Conservation (phyloP, 2,329 filamentous ascomycete genomes). For the Calonectria multiphialidica region DNA sequence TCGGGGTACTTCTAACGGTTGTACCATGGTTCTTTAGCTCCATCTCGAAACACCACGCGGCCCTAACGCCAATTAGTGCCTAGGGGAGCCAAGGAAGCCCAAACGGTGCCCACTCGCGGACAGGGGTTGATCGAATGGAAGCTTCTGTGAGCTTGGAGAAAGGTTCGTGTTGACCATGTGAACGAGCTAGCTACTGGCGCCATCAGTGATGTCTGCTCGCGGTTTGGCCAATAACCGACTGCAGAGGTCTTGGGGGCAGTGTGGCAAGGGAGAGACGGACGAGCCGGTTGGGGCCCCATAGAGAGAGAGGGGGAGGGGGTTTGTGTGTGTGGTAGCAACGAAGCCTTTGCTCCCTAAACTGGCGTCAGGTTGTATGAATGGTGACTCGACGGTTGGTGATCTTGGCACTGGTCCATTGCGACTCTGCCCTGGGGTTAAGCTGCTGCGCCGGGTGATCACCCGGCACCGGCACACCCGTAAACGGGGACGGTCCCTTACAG, state of each 20-base stretch:
- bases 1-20: slow-evolving; percentile 25
- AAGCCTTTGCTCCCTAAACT: background rate
- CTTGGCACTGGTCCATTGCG: slow-evolving; percentile 16
- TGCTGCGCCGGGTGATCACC: slow-evolving; percentile 20
- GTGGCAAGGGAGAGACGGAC: background rate
- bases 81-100: slow-evolving; percentile 27
- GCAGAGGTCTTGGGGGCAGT: background rate
- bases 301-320: no score
- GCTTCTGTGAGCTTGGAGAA: slow-evolving; percentile 24
- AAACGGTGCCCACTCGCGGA: slow-evolving; percentile 30
- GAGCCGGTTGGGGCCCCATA: background rate
- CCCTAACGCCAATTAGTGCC: slow-evolving; percentile 24
- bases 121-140: slow-evolving; percentile 31
- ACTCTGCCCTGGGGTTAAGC: slow-evolving; percentile 14
- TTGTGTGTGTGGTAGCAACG: background rate
- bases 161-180: slow-evolving; percentile 24
- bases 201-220: slow-evolving; percentile 4
- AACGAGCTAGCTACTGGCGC: slow-evolving; percentile 25
- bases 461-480: slow-evolving; percentile 9
- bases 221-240: background rate
- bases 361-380: slow-evolving; percentile 20
- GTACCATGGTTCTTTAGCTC: slow-evolving; percentile 24
- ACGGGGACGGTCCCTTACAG: slow-evolving; percentile 20
- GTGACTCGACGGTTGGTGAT: background rate
- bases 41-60: slow-evolving; percentile 31